phyloP scores from a whole-genome alignment of 495 filamentous ascomycete genomes.

The Beverwykella pulmonaria region DNA sequence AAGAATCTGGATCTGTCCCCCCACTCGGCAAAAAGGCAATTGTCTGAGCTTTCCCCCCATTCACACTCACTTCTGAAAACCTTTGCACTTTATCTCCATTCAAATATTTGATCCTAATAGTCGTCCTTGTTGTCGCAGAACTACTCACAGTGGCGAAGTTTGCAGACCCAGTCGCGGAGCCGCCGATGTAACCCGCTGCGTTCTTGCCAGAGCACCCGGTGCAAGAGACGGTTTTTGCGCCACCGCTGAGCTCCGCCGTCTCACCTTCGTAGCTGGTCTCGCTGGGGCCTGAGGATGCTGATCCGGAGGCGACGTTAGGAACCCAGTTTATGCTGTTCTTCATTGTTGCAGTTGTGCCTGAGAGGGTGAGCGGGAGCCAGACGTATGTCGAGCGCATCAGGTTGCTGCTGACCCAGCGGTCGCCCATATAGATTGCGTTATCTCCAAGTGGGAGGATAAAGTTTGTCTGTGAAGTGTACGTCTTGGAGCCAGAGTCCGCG shows the following conservation, averaged over 20 bases:
- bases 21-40: constrained; percentile 54
- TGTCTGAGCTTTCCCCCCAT: constrained; percentile 50
- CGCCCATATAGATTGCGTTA: constrained; percentile 65
- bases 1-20: constrained; percentile 44
- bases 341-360: constrained; percentile 55
- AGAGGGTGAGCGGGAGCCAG: constrained; percentile 65
- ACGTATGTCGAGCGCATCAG: constrained; percentile 64
- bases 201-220: constrained; percentile 51
- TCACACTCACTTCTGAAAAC: constrained; percentile 60
- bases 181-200: constrained; percentile 59
- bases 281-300: constrained; percentile 48
- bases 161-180: constrained; percentile 51
- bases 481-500: constrained; percentile 57
- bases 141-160: constrained; percentile 52
- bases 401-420: constrained; percentile 63
- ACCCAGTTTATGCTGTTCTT: constrained; percentile 59
- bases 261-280: constrained; percentile 58
- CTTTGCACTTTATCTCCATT: constrained; percentile 58
- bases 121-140: constrained; percentile 52
- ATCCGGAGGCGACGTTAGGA: constrained; percentile 48
- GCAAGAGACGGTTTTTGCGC: constrained; percentile 49
- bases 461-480: constrained; percentile 57
- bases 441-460: constrained; percentile 53
- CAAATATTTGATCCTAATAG: constrained; percentile 56
- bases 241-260: constrained; percentile 38